Evolutionary conservation across 768 basidiomycete genomes (phyloP), one percentile per base, ranked within the genome.

Genomic region (Lactifluus volemus): DNA sequence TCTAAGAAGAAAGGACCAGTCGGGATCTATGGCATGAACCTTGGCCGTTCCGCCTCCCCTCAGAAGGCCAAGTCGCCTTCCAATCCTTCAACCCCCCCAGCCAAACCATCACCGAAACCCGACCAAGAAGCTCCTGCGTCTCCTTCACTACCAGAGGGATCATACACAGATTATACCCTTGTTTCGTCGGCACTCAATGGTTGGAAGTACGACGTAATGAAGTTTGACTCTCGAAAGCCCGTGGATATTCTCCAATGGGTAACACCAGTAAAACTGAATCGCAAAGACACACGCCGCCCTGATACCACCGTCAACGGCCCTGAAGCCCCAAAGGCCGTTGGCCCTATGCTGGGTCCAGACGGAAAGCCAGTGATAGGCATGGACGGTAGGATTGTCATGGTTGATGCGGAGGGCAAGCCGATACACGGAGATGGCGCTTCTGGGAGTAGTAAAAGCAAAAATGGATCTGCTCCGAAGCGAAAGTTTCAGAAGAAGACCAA

Each of bases 191-290:
- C 84, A 15, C 81, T 87, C 69, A 88, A 89, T 70, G 89, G 87
- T 30, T 92, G 90, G 89, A 90, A 88, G 70, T 90, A 92, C 79
- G 89, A 93, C 74, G 83, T 94, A 60, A 91, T 94, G 88, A 92
- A 92, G 73, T 92, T 95, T 71, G 85, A 89, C 71, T 83, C 85
- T 38, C 80, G 86, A 59, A 86, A 86, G 68, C 76, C 79, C 15
- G 75, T 90, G 58, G 89, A 92, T 69, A 78, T 91, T 56, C 77
- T 77, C 54, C 72, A 74, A 34, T 93, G 92, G 87, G 71, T 76
- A 36, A 75, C 76, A 60, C 92, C 92, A 14, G 85, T 94, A 69
- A 90, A 88, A 75, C 77, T 95, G 67, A 95, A 95, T 73, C 79
- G 92, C 68, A 94, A 93, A 73, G 89, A 95, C 67, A 72, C 86